Conservation (phyloP, 306 rosid species). For the Gillenia trifoliata region DNA sequence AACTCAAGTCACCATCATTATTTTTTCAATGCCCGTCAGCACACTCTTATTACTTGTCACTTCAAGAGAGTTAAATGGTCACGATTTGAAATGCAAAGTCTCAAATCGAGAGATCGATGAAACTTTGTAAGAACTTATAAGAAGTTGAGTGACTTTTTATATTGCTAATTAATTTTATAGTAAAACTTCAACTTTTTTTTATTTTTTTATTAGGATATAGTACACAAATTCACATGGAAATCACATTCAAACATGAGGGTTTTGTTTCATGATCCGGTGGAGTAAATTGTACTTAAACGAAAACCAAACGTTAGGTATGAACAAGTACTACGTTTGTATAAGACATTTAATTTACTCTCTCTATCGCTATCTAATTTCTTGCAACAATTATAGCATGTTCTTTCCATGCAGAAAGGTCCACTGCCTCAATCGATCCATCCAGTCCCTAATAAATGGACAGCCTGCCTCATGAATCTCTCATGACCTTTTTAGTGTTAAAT, state of each 20-base stretch:
- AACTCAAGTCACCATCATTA: background rate
- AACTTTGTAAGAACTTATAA: too few species aligned
- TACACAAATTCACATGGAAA: background rate
- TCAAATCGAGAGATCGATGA: fast-evolving
- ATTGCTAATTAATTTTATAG: too few species aligned
- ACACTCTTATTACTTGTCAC: background rate
- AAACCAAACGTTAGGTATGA: background rate
- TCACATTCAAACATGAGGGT: background rate
- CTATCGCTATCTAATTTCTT: background rate
- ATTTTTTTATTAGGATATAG: too few species aligned
- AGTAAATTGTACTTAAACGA: background rate
- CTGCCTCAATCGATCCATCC: background rate
- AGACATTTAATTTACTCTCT: background rate
- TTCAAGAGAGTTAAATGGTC: background rate
- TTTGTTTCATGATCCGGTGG: background rate
- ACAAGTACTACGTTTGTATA: background rate
- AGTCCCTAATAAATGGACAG: background rate
- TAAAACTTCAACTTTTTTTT: too few species aligned
- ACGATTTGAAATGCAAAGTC: background rate
- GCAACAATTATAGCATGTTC: background rate
- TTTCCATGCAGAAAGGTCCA: background rate
- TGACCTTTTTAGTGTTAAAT: background rate
- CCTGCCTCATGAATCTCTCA: background rate
- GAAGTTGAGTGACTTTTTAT: too few species aligned
- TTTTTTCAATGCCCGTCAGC: too few species aligned